Evolutionary conservation across 2,329 filamentous ascomycete species (phyloP).

Genomic region (Penicillium brevicompactum): DNA sequence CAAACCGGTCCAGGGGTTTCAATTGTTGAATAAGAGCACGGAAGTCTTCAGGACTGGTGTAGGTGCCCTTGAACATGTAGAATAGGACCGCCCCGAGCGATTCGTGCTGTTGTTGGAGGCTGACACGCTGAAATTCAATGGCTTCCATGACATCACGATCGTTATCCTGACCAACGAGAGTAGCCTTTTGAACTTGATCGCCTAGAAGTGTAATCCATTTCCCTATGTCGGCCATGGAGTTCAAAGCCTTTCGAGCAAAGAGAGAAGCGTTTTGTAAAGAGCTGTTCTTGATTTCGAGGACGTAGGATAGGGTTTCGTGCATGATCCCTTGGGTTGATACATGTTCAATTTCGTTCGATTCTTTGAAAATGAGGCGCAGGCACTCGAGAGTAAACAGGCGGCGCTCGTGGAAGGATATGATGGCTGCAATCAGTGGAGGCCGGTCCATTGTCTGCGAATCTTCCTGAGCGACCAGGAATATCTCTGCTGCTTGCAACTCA

Average conservation of each 20-base stretch:
- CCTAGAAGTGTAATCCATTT: conserved; percentile 72
- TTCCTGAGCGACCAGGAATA: conserved; percentile 73
- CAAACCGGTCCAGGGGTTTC: conserved; percentile 74
- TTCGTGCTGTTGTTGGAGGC: conserved; percentile 87
- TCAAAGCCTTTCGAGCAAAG: conserved; percentile 74
- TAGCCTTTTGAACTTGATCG: conserved; percentile 74
- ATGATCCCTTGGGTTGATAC: conserved; percentile 57
- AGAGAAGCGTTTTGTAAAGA: conserved; percentile 55
- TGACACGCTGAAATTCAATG: conserved; percentile 76
- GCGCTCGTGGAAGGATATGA: conserved; percentile 86
- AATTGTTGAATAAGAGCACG: conserved; percentile 68
- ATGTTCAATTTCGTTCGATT: conserved; percentile 64
- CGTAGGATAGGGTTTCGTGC: conserved; percentile 57
- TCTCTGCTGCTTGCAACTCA: conserved; percentile 77
- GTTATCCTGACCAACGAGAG: conserved; percentile 69
- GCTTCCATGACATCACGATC: conserved; percentile 71
- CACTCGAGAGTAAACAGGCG: conserved; percentile 82
- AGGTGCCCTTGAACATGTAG: conserved; percentile 74
- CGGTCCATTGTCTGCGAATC: conserved; percentile 71
- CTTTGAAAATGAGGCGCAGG: conserved; percentile 75
- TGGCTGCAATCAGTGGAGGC: conserved; percentile 72
- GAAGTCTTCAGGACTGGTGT: conserved; percentile 72
- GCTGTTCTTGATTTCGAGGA: conserved; percentile 60
- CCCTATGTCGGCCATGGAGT: conserved; percentile 75
- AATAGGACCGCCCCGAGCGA: conserved; percentile 78